A percentile compares a stretch with the other conserved stretches of the same genome.
These are phyloP conservation scores for Breviolum minutum DNA, from an alignment of 73 alveolate species.

Conservation along the genomic window DNA sequence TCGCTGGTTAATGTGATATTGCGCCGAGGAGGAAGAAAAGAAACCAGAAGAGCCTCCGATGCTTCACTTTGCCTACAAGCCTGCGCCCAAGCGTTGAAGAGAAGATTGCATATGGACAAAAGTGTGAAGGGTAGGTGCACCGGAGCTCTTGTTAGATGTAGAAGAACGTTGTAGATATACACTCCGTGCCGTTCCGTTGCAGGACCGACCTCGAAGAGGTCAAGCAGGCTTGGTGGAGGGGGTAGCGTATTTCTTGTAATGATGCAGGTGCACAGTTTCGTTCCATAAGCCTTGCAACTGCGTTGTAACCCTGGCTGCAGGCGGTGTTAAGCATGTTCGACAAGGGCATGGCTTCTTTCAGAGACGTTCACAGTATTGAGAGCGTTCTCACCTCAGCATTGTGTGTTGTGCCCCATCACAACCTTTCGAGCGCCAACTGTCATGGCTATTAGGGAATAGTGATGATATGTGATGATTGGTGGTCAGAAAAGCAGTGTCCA, in stretches of 20 bases:
- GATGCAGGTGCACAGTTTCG: neutral
- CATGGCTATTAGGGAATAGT: too few species aligned
- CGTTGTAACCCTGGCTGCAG: neutral
- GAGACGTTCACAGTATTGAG: constrained; percentile 83
- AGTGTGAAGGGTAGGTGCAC: too few species aligned
- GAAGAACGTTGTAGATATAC: too few species aligned
- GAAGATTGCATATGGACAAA: too few species aligned
- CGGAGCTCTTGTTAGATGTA: too few species aligned
- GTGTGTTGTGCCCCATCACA: too few species aligned
- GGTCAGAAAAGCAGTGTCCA: neutral
- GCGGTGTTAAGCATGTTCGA: constrained; percentile 77
- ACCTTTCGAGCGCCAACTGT: too few species aligned
- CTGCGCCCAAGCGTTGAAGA: neutral
- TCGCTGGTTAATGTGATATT: neutral
- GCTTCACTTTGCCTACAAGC: constrained; percentile 88
- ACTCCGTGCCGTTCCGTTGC: neutral
- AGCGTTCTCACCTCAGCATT: constrained; percentile 36
- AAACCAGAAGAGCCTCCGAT: constrained; percentile 85
- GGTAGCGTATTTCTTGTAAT: neutral
- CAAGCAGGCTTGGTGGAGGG: constrained; percentile 37
- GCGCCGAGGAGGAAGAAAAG: constrained; percentile 52
- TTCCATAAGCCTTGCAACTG: too few species aligned
- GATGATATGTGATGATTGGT: too few species aligned
- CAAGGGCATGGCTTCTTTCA: constrained; percentile 92
- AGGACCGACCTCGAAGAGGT: constrained; percentile 87